Evolutionary conservation across 495 filamentous ascomycete genomes (phyloP).

Genomic region (Xylaria acuta): DNA sequence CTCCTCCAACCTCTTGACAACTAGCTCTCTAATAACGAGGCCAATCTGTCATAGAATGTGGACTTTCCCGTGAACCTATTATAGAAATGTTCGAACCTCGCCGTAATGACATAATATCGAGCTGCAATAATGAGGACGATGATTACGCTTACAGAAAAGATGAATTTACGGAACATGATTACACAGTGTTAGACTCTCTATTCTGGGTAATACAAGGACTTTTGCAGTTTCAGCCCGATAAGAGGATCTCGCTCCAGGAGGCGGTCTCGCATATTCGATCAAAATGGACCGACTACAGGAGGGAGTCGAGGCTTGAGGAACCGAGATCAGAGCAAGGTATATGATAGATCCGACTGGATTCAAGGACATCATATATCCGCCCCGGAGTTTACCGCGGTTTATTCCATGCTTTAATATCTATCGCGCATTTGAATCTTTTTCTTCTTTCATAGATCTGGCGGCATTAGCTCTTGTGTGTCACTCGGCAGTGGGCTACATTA

Average conservation of each 20-base stretch:
- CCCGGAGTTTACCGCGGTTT: too few relatives aligned
- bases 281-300: conserved; percentile 8
- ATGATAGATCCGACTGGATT: neutral
- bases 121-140: neutral
- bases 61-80: neutral
- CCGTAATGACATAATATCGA: conserved; percentile 12
- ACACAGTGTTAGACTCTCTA: conserved; percentile 7
- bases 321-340: neutral
- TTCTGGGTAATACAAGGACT: conserved; percentile 4
- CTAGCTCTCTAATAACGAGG: conserved; percentile 4
- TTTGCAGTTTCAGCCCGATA: neutral
- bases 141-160: conserved; percentile 8
- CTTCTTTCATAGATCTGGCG: too few relatives aligned
- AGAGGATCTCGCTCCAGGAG: neutral
- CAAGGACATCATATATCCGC: too few relatives aligned
- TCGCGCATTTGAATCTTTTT: too few relatives aligned
- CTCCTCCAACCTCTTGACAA: neutral
- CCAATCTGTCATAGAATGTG: neutral
- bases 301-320: neutral
- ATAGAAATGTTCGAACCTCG: conserved; percentile 22
- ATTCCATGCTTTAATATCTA: too few relatives aligned
- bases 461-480: too few relatives aligned
- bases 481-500: too few relatives aligned
- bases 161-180: conserved; percentile 18
- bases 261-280: neutral